phyloP scores from a whole-genome alignment of 1,284 basidiomycete species.

The Cryptococcus sp. region DNA sequence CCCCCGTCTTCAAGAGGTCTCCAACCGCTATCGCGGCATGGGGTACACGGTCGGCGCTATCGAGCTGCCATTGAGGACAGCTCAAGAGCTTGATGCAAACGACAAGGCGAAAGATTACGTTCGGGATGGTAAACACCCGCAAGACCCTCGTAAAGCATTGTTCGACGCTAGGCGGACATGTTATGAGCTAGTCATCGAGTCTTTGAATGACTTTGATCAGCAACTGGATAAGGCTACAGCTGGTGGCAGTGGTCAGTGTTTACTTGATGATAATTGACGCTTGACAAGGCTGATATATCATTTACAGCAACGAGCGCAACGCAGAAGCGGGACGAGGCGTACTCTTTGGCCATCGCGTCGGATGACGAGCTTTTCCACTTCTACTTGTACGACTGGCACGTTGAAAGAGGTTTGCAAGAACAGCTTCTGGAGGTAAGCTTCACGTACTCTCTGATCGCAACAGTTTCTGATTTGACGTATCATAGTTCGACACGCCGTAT shows the following conservation, averaged over 20 bases:
- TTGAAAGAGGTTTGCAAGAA: conserved; percentile 75
- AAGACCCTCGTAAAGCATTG: conserved; percentile 63
- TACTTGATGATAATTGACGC: not conserved
- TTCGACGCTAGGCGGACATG: conserved; percentile 70
- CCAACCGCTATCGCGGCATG: conserved; percentile 80
- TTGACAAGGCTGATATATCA: not conserved
- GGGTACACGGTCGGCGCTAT: conserved; percentile 81
- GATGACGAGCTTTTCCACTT: conserved; percentile 94
- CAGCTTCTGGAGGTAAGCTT: conserved; percentile 78
- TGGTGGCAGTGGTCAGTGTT: conserved; percentile 21
- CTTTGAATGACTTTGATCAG: conserved; percentile 77
- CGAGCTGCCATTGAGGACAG: conserved; percentile 81
- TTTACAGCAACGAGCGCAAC: conserved; percentile 24
- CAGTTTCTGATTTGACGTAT: not conserved
- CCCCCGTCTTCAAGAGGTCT: conserved; percentile 80
- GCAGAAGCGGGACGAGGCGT: conserved; percentile 50
- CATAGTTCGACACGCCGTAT: conserved; percentile 46
- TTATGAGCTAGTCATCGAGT: conserved; percentile 80
- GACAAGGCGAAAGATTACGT: conserved; percentile 77
- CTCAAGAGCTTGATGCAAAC: conserved; percentile 75
- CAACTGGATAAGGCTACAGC: conserved; percentile 33
- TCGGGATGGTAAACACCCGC: conserved; percentile 63
- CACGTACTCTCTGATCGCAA: not conserved
- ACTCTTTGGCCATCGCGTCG: conserved; percentile 70
- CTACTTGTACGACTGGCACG: conserved; percentile 91